Evolutionary conservation across 805 yeast genomes (phyloP).

Genomic region (Wickerhamomyces tratensis): DNA sequence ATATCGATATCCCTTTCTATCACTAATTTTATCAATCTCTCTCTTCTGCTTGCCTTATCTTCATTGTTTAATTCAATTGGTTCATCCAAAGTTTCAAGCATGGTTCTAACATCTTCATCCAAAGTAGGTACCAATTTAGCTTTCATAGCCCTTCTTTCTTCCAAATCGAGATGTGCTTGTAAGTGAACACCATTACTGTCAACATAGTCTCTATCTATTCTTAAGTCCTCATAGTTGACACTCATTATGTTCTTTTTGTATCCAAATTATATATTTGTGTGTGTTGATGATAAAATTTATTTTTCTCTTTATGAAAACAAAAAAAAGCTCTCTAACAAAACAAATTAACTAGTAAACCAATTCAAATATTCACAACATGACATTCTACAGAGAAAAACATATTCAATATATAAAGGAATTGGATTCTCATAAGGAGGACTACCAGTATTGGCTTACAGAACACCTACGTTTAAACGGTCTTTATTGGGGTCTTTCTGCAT

Average conservation of each 20-base stretch:
- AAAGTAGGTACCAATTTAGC: conserved; percentile 43
- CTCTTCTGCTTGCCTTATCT: conserved; percentile 49
- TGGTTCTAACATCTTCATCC: conserved; percentile 50
- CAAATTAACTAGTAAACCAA: no score
- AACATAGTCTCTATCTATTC: conserved; percentile 14
- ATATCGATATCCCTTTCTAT: conserved; percentile 17
- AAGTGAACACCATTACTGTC: conserved; percentile 14
- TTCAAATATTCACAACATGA: not conserved
- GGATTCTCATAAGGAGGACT: conserved; percentile 44
- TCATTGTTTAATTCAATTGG: conserved; percentile 54
- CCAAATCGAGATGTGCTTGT: no score
- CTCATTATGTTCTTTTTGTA: no score
- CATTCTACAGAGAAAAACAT: conserved; percentile 37
- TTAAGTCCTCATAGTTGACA: conserved; percentile 2
- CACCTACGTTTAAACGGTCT: conserved; percentile 86
- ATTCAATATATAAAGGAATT: conserved; percentile 44
- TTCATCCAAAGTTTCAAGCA: conserved; percentile 40
- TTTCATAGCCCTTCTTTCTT: conserved; percentile 12
- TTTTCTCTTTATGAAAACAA: no score
- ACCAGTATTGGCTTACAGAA: conserved; percentile 83
- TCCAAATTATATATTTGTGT: no score
- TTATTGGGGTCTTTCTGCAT: conserved; percentile 89
- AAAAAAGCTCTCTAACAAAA: no score
- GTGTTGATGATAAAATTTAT: no score
- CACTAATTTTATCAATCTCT: conserved; percentile 41